Evolutionary conservation across 2,329 filamentous ascomycete genomes (phyloP).

Genomic region (Penicillium sp.): DNA sequence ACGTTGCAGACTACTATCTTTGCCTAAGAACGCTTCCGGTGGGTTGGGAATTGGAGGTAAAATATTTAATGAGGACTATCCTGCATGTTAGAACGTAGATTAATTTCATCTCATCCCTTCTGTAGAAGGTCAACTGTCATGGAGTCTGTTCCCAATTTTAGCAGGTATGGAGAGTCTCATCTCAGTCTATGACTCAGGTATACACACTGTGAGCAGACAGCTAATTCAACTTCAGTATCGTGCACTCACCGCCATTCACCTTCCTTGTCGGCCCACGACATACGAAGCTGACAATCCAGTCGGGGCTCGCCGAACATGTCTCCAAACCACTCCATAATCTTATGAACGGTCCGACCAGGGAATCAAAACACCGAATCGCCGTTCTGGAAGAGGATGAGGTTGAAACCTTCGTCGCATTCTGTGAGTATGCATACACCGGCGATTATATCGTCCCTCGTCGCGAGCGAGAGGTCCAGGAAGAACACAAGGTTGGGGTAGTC

Average conservation of each 20-base stretch:
- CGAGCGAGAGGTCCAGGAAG: conserved; percentile 16
- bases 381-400: conserved; percentile 49
- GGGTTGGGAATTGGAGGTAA: background rate
- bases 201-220: background rate
- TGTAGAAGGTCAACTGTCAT: conserved; percentile 18
- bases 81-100: background rate
- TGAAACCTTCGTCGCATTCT: conserved; percentile 50
- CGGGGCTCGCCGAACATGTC: conserved; percentile 44
- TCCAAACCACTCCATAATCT: conserved; percentile 45
- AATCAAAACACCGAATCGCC: conserved; percentile 44
- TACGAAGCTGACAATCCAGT: conserved; percentile 48
- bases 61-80: conserved; percentile 4
- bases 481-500: conserved; percentile 15
- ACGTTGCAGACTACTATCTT: conserved; percentile 32
- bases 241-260: conserved; percentile 45
- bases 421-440: conserved; percentile 51
- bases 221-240: conserved; percentile 33
- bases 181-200: background rate
- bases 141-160: conserved; percentile 33
- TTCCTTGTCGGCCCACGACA: conserved; percentile 48
- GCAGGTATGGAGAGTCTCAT: conserved; percentile 29
- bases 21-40: background rate
- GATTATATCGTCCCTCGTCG: conserved; percentile 42
- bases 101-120: background rate
- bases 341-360: conserved; percentile 47